Conservation (phyloP, 345 rosid genomes). For the Firmiana major region DNA sequence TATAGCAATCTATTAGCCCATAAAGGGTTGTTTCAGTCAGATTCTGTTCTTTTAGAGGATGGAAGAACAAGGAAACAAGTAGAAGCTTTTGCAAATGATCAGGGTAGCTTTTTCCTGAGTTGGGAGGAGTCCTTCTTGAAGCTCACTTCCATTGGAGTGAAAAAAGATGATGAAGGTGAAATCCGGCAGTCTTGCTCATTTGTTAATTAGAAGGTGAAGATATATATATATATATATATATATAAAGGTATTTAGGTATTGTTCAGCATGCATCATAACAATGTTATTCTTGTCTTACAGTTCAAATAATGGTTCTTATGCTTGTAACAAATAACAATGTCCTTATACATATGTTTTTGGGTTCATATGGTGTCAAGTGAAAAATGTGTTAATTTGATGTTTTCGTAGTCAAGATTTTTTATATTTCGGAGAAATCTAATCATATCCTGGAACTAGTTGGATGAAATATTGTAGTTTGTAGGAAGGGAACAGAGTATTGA, state of each 20-base stretch:
- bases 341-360: not conserved
- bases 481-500: not conserved
- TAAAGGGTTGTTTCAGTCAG: conserved; percentile 14
- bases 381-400: not conserved
- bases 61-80: conserved; percentile 14
- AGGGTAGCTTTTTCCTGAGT: conserved; percentile 45
- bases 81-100: conserved; percentile 33
- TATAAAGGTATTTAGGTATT: not conserved
- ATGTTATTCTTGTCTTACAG: not conserved
- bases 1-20: conserved; percentile 8
- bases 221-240: not conserved
- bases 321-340: not conserved
- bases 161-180: conserved; percentile 62
- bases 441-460: too few species aligned
- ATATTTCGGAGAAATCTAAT: not conserved
- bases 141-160: conserved; percentile 68
- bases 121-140: conserved; percentile 73
- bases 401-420: not conserved
- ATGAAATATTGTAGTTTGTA: not conserved
- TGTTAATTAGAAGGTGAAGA: not conserved
- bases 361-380: not conserved
- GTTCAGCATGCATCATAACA: not conserved
- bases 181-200: conserved; percentile 61
- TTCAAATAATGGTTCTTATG: not conserved
- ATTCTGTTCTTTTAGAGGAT: conserved; percentile 1